Conservation (phyloP, 2,329 filamentous ascomycete genomes). For the Teratosphaeria destructans region DNA sequence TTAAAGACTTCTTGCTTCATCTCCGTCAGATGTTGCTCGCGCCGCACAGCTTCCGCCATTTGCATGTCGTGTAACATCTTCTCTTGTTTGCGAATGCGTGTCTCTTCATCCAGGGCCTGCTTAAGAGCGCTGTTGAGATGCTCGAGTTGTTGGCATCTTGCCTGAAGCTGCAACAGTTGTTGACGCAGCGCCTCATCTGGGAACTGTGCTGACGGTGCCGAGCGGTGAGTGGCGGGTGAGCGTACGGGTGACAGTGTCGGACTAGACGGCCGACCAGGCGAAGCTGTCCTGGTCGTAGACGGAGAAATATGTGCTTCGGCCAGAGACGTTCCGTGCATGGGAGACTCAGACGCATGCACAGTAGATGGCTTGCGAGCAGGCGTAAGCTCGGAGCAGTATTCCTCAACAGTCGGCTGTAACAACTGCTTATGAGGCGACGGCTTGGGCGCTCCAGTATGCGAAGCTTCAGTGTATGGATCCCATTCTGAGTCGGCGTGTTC, state of each 20-base stretch:
- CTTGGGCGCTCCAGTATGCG: constrained; percentile 11
- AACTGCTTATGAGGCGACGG: constrained; percentile 18
- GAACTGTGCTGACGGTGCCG: constrained; percentile 4
- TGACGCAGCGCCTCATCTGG: constrained; percentile 4
- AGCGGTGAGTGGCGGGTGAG: constrained; percentile 14
- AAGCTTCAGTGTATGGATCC: constrained; percentile 19
- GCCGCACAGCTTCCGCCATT: constrained; percentile 10
- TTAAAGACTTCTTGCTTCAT: constrained; percentile 16
- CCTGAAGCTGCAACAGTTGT: constrained; percentile 15
- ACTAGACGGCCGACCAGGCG: constrained; percentile 12
- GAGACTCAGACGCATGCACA: neutral
- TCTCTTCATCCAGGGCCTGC: constrained; percentile 17
- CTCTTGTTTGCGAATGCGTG: constrained; percentile 12
- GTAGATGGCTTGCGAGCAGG: constrained; percentile 11
- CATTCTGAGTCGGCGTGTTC: constrained; percentile 19
- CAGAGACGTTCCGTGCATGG: neutral
- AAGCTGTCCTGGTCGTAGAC: neutral
- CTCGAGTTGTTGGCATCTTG: constrained; percentile 17
- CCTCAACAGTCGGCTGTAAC: constrained; percentile 25
- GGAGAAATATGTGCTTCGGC: constrained; percentile 2
- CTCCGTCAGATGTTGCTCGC: constrained; percentile 14
- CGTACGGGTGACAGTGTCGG: constrained; percentile 20
- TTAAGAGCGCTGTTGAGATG: constrained; percentile 16
- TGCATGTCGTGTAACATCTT: constrained; percentile 9
- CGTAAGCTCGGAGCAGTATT: constrained; percentile 25